phyloP scores from a whole-genome alignment of 164 flowering plant genomes.

The Berberis thunbergii region DNA sequence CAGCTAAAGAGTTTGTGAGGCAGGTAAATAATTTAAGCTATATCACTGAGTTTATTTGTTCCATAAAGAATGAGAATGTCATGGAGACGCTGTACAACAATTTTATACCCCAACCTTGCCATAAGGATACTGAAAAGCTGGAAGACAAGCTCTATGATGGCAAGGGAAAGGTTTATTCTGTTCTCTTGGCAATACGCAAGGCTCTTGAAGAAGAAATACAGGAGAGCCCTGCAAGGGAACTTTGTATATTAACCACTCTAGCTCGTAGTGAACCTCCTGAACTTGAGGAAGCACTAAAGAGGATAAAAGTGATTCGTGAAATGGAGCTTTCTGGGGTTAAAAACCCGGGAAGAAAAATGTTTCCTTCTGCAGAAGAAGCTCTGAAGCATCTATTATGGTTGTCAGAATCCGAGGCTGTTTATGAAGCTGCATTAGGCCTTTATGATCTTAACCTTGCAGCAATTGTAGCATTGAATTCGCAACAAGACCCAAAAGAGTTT shows the following conservation, averaged over 20 bases:
- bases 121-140: slow-evolving; percentile 17
- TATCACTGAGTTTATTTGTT: slow-evolving; percentile 80
- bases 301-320: slow-evolving; percentile 75
- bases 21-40: slow-evolving; percentile 78
- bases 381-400: slow-evolving; percentile 92
- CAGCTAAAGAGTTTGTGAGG: slow-evolving; percentile 67
- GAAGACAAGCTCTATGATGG: slow-evolving; percentile 14
- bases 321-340: slow-evolving; percentile 49
- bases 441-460: slow-evolving; percentile 95
- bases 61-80: slow-evolving; percentile 66
- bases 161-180: slow-evolving; percentile 53
- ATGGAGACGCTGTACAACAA: slow-evolving; percentile 62
- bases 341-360: slow-evolving; percentile 30
- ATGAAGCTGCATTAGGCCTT: slow-evolving; percentile 88
- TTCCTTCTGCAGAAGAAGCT: slow-evolving; percentile 94
- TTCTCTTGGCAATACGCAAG: slow-evolving; percentile 54
- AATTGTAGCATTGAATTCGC: slow-evolving; percentile 91
- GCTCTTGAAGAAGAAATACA: slow-evolving; percentile 70
- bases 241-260: slow-evolving; percentile 89
- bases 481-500: slow-evolving; percentile 91
- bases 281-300: slow-evolving; percentile 79
- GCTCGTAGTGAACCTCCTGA: slow-evolving; percentile 91
- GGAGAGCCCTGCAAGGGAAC: slow-evolving; percentile 83
- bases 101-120: slow-evolving; percentile 24
- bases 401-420: slow-evolving; percentile 78